phyloP scores from a whole-genome alignment of 2,329 filamentous ascomycete species.

The Tolypocladium tundrense region DNA sequence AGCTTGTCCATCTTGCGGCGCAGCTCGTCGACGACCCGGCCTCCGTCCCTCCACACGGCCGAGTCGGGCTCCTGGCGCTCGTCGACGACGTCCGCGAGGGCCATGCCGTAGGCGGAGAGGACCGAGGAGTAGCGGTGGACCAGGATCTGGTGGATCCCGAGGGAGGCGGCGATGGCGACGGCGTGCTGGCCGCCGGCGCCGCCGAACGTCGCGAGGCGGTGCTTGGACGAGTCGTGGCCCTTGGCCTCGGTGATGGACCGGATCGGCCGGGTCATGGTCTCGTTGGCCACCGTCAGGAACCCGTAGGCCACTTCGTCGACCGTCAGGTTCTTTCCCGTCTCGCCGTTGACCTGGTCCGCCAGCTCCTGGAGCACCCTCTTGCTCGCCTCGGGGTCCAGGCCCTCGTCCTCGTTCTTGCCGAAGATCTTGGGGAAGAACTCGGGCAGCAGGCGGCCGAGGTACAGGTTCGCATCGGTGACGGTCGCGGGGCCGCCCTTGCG shows the following conservation, averaged over 20 bases:
- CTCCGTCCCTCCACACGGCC: slow-evolving; percentile 48
- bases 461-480: slow-evolving; percentile 63
- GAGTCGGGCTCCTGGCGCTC: slow-evolving; percentile 37
- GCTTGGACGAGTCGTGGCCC: slow-evolving; percentile 23
- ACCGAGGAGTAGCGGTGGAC: slow-evolving; percentile 35
- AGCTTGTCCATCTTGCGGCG: slow-evolving; percentile 67
- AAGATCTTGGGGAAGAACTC: slow-evolving; percentile 61
- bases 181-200: slow-evolving; percentile 33
- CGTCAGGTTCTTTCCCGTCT: slow-evolving; percentile 15
- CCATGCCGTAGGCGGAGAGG: slow-evolving; percentile 35
- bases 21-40: slow-evolving; percentile 50
- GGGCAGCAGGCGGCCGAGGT: slow-evolving; percentile 48
- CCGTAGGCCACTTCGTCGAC: slow-evolving; percentile 26
- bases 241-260: slow-evolving; percentile 24
- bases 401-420: slow-evolving; percentile 11
- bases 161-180: slow-evolving; percentile 29
- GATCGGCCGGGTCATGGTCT: slow-evolving; percentile 25
- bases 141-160: slow-evolving; percentile 31
- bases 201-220: slow-evolving; percentile 26
- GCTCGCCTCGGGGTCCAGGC: slow-evolving; percentile 29
- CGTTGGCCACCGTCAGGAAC: slow-evolving; percentile 25
- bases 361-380: slow-evolving; percentile 29
- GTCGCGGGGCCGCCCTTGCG: slow-evolving; percentile 60
- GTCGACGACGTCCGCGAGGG: slow-evolving; percentile 33
- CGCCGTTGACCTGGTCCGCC: slow-evolving; percentile 31